Percentiles rank a stretch among this genome's conserved stretches.
Evolutionary conservation across 164 flowering plant genomes (phyloP).

Genomic region (Magnolia sinica): DNA sequence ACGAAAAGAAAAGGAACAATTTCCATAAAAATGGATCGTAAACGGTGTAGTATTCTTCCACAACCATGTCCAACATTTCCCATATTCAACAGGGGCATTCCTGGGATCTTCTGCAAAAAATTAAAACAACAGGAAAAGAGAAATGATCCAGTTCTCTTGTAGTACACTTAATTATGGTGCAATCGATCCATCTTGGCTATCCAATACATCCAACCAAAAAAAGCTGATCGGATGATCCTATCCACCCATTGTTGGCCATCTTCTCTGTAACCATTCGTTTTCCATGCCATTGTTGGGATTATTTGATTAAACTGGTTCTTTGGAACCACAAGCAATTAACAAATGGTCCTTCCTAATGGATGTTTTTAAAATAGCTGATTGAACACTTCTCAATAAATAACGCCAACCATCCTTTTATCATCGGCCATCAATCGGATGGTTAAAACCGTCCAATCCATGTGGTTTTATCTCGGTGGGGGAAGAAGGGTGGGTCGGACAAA

Average conservation of each 20-base stretch:
- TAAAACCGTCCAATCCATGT: background rate
- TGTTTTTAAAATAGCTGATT: no score
- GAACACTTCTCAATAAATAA: no score
- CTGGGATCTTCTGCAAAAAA: background rate
- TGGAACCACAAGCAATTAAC: no score
- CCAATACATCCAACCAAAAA: background rate
- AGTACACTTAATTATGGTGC: background rate
- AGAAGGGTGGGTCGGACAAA: background rate
- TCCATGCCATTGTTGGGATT: no score
- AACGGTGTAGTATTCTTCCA: background rate
- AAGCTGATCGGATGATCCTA: background rate
- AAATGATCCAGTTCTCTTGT: background rate
- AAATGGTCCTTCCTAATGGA: no score
- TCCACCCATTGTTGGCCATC: no score
- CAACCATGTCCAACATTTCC: background rate
- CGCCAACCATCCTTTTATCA: no score
- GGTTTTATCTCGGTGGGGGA: background rate
- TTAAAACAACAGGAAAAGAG: background rate
- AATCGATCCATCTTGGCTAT: no score
- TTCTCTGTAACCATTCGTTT: no score
- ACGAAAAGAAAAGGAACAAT: no score
- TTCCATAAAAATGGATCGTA: no score
- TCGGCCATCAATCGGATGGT: background rate
- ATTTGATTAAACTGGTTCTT: no score
- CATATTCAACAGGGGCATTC: background rate